Percentiles rank a stretch among this genome's conserved stretches.
These are phyloP conservation scores for Metarhizium sp. DNA, from an alignment of 2,329 filamentous ascomycete species.

Conservation along the genomic window DNA sequence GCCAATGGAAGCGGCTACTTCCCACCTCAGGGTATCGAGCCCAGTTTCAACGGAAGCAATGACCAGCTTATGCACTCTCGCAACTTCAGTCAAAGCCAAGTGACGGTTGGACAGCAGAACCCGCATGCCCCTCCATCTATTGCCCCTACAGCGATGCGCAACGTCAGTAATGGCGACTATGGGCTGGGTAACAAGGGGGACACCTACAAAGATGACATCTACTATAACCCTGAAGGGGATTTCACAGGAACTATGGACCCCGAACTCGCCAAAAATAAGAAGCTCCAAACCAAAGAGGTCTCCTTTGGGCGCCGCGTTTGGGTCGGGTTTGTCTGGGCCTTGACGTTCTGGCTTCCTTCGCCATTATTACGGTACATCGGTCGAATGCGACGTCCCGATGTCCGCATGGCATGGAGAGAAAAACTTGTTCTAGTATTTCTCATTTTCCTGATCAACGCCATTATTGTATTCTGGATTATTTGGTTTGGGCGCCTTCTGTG, in stretches of 20 bases:
- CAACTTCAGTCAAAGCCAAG: slow-evolving; percentile 46
- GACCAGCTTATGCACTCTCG: slow-evolving; percentile 61
- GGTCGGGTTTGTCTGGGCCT: slow-evolving; percentile 72
- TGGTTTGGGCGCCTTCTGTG: slow-evolving; percentile 77
- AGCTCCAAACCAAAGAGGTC: slow-evolving; percentile 61
- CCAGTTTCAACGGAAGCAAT: slow-evolving; percentile 56
- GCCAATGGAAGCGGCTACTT: slow-evolving; percentile 62
- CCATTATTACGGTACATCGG: slow-evolving; percentile 71
- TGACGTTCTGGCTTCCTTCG: slow-evolving; percentile 94
- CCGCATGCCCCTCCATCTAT: slow-evolving; percentile 46
- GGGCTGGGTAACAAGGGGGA: slow-evolving; percentile 84
- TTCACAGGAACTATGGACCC: slow-evolving; percentile 64
- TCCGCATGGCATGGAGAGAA: slow-evolving; percentile 95
- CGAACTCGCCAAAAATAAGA: slow-evolving; percentile 67
- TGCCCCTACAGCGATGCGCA: slow-evolving; percentile 48
- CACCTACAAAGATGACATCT: slow-evolving; percentile 60
- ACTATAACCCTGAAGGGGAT: slow-evolving; percentile 63
- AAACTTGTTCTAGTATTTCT: slow-evolving; percentile 77
- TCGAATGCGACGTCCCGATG: slow-evolving; percentile 94
- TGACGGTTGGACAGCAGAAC: slow-evolving; percentile 32
- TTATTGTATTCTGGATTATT: slow-evolving; percentile 88
- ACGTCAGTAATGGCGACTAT: slow-evolving; percentile 65
- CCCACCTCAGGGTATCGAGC: slow-evolving; percentile 47
- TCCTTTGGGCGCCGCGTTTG: slow-evolving; percentile 60
- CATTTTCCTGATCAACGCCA: slow-evolving; percentile 72